Conservation (phyloP, 2,329 filamentous ascomycete species). For the Microsporum ferrugineum region DNA sequence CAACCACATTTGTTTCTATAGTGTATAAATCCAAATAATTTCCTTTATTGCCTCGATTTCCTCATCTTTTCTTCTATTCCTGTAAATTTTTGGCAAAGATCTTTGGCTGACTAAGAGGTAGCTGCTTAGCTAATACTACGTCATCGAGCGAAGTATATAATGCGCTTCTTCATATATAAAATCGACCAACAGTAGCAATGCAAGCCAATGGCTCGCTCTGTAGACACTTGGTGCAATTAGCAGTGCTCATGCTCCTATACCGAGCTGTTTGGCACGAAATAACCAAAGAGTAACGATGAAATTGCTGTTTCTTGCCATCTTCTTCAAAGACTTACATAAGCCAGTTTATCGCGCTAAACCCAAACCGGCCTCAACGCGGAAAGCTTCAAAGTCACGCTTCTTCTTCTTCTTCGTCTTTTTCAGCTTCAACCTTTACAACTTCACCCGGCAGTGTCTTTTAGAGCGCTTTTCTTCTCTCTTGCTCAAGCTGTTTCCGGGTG, state of each 20-base stretch:
- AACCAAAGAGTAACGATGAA: not conserved
- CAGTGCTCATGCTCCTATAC: not conserved
- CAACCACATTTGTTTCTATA: conserved; percentile 1
- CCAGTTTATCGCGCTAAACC: not conserved
- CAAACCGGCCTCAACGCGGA: not conserved
- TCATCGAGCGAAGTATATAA: not conserved
- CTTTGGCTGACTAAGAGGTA: not conserved
- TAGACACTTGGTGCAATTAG: not conserved
- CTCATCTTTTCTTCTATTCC: not conserved
- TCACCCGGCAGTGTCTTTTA: not conserved
- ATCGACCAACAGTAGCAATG: not conserved
- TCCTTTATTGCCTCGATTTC: not conserved
- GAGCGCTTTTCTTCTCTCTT: not conserved
- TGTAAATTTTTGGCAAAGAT: not conserved
- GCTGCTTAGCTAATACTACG: not conserved
- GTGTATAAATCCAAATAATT: conserved; percentile 4
- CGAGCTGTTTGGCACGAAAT: not conserved
- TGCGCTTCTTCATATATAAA: not conserved
- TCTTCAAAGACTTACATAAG: not conserved
- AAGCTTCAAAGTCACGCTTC: not conserved
- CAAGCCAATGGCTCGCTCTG: not conserved
- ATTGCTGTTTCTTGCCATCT: not conserved
- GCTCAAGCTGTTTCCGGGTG: not conserved
- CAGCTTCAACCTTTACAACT: not conserved
- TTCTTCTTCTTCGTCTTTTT: not conserved